These are phyloP conservation scores for Aspergillus pseudoglaucus DNA, from an alignment of 2,329 filamentous ascomycete species.

Conservation along the genomic window DNA sequence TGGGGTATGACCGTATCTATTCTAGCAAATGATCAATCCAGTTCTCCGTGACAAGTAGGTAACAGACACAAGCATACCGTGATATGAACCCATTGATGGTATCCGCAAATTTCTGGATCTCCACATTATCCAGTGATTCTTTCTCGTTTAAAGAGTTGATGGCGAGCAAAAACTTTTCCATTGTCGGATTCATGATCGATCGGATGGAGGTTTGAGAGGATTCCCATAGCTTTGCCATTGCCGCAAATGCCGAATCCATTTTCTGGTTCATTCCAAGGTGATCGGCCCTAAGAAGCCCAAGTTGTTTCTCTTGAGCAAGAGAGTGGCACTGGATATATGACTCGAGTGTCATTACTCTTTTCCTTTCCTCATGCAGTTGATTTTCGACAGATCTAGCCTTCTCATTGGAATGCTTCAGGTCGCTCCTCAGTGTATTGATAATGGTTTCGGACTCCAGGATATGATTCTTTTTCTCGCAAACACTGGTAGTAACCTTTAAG, in stretches of 20 bases:
- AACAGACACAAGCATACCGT: constrained; percentile 16
- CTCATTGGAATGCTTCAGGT: constrained; percentile 18
- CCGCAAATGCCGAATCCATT: constrained; percentile 13
- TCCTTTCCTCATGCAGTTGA: constrained; percentile 25
- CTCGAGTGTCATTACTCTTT: constrained; percentile 22
- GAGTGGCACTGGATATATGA: constrained; percentile 25
- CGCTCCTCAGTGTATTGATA: constrained; percentile 17
- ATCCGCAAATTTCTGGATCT: constrained; percentile 13
- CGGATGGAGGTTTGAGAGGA: constrained; percentile 10
- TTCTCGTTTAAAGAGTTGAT: constrained; percentile 12
- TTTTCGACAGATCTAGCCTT: constrained; percentile 9
- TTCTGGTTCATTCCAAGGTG: constrained; percentile 18
- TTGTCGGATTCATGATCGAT: constrained; percentile 7
- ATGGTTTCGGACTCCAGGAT: constrained; percentile 13
- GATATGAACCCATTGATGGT: constrained; percentile 11
- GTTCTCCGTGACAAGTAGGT: background rate
- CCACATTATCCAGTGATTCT: constrained; percentile 7
- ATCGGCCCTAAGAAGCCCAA: constrained; percentile 15
- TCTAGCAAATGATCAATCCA: constrained; percentile 7
- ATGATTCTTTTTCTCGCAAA: constrained; percentile 14
- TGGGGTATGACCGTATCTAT: constrained; percentile 14
- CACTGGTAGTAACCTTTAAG: constrained; percentile 7
- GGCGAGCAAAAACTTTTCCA: constrained; percentile 11
- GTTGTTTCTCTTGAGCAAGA: constrained; percentile 13
- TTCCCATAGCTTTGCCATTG: constrained; percentile 7